Evolutionary conservation across 2,329 filamentous ascomycete genomes (phyloP), one percentile per base, ranked within the genome.

Genomic region (Laburnicola sp.): DNA sequence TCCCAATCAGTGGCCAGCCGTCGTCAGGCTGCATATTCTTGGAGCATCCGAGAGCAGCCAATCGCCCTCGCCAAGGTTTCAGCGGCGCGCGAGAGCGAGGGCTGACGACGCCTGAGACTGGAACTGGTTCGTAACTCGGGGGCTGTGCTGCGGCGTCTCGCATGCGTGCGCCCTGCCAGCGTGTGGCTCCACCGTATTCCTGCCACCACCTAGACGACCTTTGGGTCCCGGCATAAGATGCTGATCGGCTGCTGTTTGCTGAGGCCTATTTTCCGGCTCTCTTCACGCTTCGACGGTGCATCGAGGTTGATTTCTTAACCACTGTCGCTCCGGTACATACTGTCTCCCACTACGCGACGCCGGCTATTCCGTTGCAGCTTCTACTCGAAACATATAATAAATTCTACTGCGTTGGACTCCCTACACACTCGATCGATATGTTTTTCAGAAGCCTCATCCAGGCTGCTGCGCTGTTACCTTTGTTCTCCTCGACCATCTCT

Each of bases 51-150:
- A 9, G 26, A 26, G 16, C 16, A 16, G 16, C 16, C 16, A 35
- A 21, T 37, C 36, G 38, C 45, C 39, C 42, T 47, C 41, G 32
- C 42, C 48, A 48, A 51, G 54, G 66, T 66, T 64, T 70, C 66
- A 64, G 45, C 50, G 47, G 53, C 42, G 16, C 35, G 34, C 16
- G 22, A 37, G 38, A 28, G 27, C 23, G 42, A n/a, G 34, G 47
- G 66, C 62, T 70, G 65, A 70, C 67, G 65, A 70, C 62, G 60
- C 62, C 62, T 70, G 65, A 70, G 68, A 70, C 66, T 49, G 65
- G 69, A 67, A 70, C 66, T 49, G 55, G 58, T 52, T 52, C 55
- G 58, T 60, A 54, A 63, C 54, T 51, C 35, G 51, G 62, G 54
- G 60, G 61, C 57, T 57, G 59, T 60, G 57, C 53, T 50, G 49